Evolutionary conservation across 2,329 filamentous ascomycete species (phyloP), one percentile per base, ranked within the genome.

Genomic region (Aspergillus aculeatinus): DNA sequence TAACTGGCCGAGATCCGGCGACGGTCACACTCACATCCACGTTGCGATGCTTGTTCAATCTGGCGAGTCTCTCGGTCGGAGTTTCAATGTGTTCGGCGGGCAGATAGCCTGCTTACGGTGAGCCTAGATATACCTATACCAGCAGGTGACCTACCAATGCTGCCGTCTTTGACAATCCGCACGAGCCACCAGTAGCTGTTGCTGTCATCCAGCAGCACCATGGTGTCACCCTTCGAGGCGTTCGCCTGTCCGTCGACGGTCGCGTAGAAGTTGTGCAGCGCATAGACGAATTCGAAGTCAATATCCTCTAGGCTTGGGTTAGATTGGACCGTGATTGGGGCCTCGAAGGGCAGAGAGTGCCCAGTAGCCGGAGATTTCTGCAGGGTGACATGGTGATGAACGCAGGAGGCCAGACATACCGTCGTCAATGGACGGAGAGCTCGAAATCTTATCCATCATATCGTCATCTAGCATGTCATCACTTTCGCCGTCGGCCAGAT

Each of bases 111-210:
- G 62, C 39, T 21, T 27, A 54, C 23, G 55, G 64, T 68, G 62
- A 71, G 76, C 53, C 23, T 9, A 68, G 80, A 51, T 47, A 23
- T 49, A 33, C 33, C 14, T 21, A 35, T 19, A 23, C 19, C 21
- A 55, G 25, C n/a, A 33, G 19, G 11, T 16, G 42, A 70, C 82
- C 62, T 76, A 88, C 87, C 87, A 76, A 99, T 99, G 74, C 92
- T 98, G 75, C 91, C 96, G 77, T 99, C 95, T 77, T 98, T 98
- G 56, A 98, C 93, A 50, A 99, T 91, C 65, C 94, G 86, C 14
- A 99, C 95, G 62, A 99, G 85, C 95, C 95, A 99, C 95, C 95
- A 99, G 77, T 99, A 99, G 79, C 93, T 98, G 80, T 99, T 99
- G 79, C 92, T 98, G 71, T 99, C 95, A 72, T 99, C 95, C 23